Conservation (phyloP, 345 rosid genomes). For the Physaria fendleri region DNA sequence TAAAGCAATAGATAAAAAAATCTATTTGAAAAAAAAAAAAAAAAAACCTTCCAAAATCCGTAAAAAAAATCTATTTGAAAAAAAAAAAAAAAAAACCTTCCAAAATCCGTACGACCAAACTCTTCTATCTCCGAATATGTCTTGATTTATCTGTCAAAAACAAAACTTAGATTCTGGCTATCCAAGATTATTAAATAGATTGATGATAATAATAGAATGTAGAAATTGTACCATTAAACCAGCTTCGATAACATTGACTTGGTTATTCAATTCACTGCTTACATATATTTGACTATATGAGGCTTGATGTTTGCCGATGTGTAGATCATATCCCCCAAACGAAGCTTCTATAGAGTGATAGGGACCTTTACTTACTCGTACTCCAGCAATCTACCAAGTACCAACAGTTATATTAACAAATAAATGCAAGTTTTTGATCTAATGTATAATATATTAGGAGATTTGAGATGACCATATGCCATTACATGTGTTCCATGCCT, state of each 20-base stretch:
- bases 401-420: too few species aligned
- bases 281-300: conserved; percentile 2
- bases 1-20: too few species aligned
- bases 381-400: neutral
- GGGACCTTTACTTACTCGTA: neutral
- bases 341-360: neutral
- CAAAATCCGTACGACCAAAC: conserved; percentile 1
- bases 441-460: too few species aligned
- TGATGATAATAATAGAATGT: neutral
- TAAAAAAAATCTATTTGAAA: too few species aligned
- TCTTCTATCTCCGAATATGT: neutral
- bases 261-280: neutral
- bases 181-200: too few species aligned
- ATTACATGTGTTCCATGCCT: conserved; percentile 9
- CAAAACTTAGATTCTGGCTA: neutral
- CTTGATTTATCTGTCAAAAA: neutral
- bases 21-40: too few species aligned
- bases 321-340: neutral
- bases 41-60: too few species aligned
- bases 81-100: too few species aligned
- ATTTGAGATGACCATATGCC: too few species aligned
- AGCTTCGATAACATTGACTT: neutral
- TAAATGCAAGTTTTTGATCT: too few species aligned
- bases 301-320: neutral
- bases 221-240: neutral